Conservation (phyloP, 2,329 filamentous ascomycete genomes). For the Rutstroemia sydowiana region DNA sequence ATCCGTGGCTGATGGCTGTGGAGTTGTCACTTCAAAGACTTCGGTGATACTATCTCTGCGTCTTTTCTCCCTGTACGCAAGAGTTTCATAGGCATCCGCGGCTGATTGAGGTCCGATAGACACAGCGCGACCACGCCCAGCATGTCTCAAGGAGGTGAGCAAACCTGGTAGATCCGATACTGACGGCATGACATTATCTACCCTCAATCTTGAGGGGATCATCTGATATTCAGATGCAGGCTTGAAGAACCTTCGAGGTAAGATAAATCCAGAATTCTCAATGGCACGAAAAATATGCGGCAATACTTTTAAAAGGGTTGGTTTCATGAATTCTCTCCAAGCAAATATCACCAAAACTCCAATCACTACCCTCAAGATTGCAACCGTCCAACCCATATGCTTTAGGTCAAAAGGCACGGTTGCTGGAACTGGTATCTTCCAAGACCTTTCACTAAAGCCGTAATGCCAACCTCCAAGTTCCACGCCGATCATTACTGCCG, state of each 20-base stretch:
- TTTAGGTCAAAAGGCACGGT: conserved; percentile 57
- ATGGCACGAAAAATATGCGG: conserved; percentile 84
- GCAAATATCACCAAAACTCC: conserved; percentile 80
- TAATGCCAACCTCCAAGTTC: conserved; percentile 82
- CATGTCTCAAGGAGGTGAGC: conserved; percentile 73
- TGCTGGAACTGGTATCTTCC: conserved; percentile 46
- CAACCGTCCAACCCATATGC: conserved; percentile 57
- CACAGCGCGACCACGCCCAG: conserved; percentile 68
- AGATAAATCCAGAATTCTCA: conserved; percentile 67
- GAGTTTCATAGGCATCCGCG: conserved; percentile 89
- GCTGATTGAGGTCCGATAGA: conserved; percentile 92
- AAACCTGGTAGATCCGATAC: conserved; percentile 82
- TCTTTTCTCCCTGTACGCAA: conserved; percentile 77
- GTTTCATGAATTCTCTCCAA: conserved; percentile 89
- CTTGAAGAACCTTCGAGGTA: conserved; percentile 87
- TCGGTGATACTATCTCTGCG: conserved; percentile 47
- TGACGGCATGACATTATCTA: conserved; percentile 84
- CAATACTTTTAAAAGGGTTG: conserved; percentile 65
- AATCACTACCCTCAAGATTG: conserved; percentile 61
- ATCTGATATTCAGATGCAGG: conserved; percentile 84
- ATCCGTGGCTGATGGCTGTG: conserved; percentile 8
- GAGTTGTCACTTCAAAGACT: conserved; percentile 14
- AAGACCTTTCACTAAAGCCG: conserved; percentile 35
- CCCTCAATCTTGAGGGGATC: conserved; percentile 63
- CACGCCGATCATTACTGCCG: conserved; percentile 79